phyloP scores from a whole-genome alignment of 1,139 yeast genomes.

The Pneumocystis murina region DNA sequence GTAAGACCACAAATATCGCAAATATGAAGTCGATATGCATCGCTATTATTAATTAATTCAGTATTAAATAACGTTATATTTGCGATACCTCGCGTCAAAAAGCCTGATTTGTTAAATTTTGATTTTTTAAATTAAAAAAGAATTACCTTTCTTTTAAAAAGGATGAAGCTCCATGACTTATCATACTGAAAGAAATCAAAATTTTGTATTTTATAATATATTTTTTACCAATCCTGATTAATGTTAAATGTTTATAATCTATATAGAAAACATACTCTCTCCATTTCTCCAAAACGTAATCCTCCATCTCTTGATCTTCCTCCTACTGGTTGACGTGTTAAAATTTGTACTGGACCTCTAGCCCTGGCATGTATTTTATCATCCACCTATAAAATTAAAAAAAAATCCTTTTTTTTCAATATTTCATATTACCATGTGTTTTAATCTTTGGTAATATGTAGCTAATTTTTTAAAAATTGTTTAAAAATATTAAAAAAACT shows the following conservation, averaged over 20 bases:
- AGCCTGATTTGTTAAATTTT: not conserved
- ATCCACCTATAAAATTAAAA: constrained; percentile 37
- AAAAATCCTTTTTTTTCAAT: not conserved
- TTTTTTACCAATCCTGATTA: not conserved
- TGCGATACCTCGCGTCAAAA: not conserved
- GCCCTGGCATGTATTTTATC: constrained; percentile 99
- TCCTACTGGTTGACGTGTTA: constrained; percentile 97
- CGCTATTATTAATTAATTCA: constrained; percentile 87
- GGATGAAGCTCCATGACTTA: constrained; percentile 98
- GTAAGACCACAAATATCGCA: constrained; percentile 93
- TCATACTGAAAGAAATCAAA: constrained; percentile 38
- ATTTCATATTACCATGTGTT: constrained; percentile 51
- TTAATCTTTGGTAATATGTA: constrained; percentile 90
- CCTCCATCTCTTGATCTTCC: constrained; percentile 99
- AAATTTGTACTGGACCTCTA: constrained; percentile 95
- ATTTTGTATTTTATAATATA: not conserved
- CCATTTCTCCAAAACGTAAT: constrained; percentile 99
- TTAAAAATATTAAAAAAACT: not conserved
- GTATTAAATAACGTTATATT: not conserved
- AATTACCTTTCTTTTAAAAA: constrained; percentile 69
- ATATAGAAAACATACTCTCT: constrained; percentile 59
- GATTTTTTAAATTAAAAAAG: not conserved
- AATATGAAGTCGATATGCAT: constrained; percentile 93
- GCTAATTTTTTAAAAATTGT: constrained; percentile 22
- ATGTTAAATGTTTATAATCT: not conserved